Evolutionary conservation across 2,329 filamentous ascomycete genomes (phyloP).

Genomic region (Knoxdaviesia capensis): DNA sequence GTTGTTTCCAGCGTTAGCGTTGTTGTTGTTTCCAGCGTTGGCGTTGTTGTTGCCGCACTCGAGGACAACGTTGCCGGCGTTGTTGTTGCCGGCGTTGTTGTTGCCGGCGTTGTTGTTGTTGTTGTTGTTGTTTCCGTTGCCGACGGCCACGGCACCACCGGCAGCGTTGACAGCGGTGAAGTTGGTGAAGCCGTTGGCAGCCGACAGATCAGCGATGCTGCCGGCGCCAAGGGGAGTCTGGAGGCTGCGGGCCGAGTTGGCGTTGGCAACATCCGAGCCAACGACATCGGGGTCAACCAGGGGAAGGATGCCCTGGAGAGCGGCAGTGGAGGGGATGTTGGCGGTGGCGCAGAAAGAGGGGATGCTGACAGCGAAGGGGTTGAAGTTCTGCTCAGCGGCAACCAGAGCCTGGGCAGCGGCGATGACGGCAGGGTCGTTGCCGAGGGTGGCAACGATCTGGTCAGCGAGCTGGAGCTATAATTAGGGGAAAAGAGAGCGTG

Average conservation of each 20-base stretch:
- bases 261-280: constrained; percentile 36
- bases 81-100: constrained; percentile 6
- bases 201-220: constrained; percentile 45
- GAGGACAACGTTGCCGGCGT: constrained; percentile 1
- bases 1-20: constrained; percentile 4
- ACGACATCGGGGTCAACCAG: constrained; percentile 44
- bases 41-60: constrained; percentile 4
- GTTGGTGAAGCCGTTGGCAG: constrained; percentile 40
- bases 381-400: constrained; percentile 47
- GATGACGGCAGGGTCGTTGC: constrained; percentile 36
- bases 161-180: constrained; percentile 24
- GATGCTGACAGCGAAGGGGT: constrained; percentile 38
- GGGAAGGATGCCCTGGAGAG: constrained; percentile 45
- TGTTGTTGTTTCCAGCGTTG: constrained; percentile 5
- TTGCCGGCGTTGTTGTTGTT: constrained; percentile 6
- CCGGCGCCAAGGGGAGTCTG: constrained; percentile 36
- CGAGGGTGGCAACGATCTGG: constrained; percentile 39
- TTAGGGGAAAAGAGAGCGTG: not conserved
- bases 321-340: constrained; percentile 35
- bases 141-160: constrained; percentile 7
- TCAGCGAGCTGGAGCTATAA: constrained; percentile 39
- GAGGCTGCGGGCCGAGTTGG: constrained; percentile 32
- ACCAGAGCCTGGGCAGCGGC: constrained; percentile 42
- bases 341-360: constrained; percentile 45
- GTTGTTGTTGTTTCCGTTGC: constrained; percentile 6